Evolutionary conservation across 352 stramenopile species (phyloP).

Genomic region (Phytophthora pistaciae): DNA sequence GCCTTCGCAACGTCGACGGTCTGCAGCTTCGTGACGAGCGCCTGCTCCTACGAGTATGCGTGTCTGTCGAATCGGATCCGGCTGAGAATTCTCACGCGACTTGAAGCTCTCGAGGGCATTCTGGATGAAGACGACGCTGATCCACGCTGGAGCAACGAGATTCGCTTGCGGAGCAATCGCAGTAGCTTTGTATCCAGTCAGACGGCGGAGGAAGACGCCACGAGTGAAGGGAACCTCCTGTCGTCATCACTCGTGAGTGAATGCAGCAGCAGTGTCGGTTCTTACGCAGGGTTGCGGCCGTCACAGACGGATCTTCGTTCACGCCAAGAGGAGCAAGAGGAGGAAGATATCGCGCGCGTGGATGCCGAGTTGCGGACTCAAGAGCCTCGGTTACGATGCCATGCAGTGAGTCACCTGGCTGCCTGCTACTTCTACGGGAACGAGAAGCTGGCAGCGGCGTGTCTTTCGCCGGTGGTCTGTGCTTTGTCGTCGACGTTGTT

Average conservation of each 20-base stretch:
- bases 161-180: neutral
- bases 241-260: neutral
- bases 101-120: conserved; percentile 41
- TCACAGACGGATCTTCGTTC: conserved; percentile 22
- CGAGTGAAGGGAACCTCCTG: conserved; percentile 7
- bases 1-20: conserved; percentile 68
- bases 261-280: neutral
- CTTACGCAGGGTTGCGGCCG: neutral
- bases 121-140: conserved; percentile 13
- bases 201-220: conserved; percentile 7
- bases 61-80: conserved; percentile 76
- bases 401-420: conserved; percentile 35
- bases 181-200: conserved; percentile 8
- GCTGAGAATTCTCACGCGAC: conserved; percentile 44
- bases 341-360: conserved; percentile 30
- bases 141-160: neutral
- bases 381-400: conserved; percentile 22
- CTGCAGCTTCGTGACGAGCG: conserved; percentile 62
- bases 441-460: conserved; percentile 48
- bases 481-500: conserved; percentile 35
- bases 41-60: conserved; percentile 77
- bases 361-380: conserved; percentile 31
- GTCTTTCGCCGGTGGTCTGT: conserved; percentile 38
- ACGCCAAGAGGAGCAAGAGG: conserved; percentile 24
- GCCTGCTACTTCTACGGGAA: conserved; percentile 27